Evolutionary conservation across 2,329 filamentous ascomycete species (phyloP), one percentile per base, ranked within the genome.

Genomic region (Neofusicoccum ribis): DNA sequence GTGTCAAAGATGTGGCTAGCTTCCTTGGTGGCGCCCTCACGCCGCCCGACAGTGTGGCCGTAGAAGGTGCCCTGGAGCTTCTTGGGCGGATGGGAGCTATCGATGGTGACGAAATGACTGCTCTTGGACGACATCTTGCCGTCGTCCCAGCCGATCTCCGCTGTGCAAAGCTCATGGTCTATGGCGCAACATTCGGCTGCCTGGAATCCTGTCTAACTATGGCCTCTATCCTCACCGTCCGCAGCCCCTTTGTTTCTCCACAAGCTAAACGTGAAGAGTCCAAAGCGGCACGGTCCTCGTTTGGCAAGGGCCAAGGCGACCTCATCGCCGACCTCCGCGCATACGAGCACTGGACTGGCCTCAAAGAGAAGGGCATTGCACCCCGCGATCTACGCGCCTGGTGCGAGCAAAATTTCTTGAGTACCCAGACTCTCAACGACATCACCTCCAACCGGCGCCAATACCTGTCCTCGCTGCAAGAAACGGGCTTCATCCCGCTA

Each of bases 61-160:
- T 99, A 17, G 91, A 95, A 70, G 92, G 91, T 15, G 95, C 95
- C 0, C 83, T 99, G 68, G 86, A 83, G 69, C 83, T 96, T 64
- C 83, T 99, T 3, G 85, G 86, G 12, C 86, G 93, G 9, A 96
- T 99, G 84, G 95, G 95, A 36, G 94, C 93, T 0, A 83, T 98
- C 14, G 91, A 95, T 70, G 91, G 91, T 50, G 88, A 92, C 65
- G 90, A 92, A 71, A 84, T 99, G 46, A 98, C 95, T 0, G 93
- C 93, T 3, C 88, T 99, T 52, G 95, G 95, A 44, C 89, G 91
- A 62, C 95, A 98, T 79, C 83, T 99, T n/a, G 91, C 93, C 17
- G 92, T 96, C 87, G 93, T 99, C 59, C 95, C 95, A 1, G 92
- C 94, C 0, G 95, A 99, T 73, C 84, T 99, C 54, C 88, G 94